Percentiles rank a stretch among this genome's conserved stretches.
These are phyloP conservation scores for Pinus taeda DNA, from an alignment of 75 land plant genomes.

Conservation along the genomic window DNA sequence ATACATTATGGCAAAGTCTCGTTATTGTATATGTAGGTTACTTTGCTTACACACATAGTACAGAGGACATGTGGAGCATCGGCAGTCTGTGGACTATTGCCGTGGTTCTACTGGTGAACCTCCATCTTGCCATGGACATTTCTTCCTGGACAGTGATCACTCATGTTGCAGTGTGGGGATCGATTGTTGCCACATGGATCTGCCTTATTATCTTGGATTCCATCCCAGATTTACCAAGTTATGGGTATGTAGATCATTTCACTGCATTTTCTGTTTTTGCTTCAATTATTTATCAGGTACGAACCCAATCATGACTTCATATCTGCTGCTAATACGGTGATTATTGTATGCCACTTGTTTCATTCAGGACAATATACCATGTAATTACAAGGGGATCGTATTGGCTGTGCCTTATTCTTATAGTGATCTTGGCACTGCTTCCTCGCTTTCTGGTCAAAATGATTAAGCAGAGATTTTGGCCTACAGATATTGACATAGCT, in stretches of 20 bases:
- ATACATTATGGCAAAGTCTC: slow-evolving; percentile 90
- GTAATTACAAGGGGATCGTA: slow-evolving; percentile 39
- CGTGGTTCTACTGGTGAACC: slow-evolving; percentile 74
- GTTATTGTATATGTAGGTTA: slow-evolving; percentile 73
- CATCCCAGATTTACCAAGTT: slow-evolving; percentile 52
- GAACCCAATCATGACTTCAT: too few relatives aligned
- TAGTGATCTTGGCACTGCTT: slow-evolving; percentile 57
- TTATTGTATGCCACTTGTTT: slow-evolving; percentile 4
- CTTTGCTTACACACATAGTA: slow-evolving; percentile 37
- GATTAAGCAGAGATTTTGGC: slow-evolving; percentile 60
- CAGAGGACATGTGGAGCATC: slow-evolving; percentile 78
- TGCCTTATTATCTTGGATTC: slow-evolving; percentile 68
- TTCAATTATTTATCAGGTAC: not conserved
- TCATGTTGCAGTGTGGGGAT: slow-evolving; percentile 77
- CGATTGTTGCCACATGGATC: slow-evolving; percentile 51
- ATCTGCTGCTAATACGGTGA: not conserved
- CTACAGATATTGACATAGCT: slow-evolving; percentile 79
- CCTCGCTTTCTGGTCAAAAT: slow-evolving; percentile 75
- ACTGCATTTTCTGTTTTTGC: slow-evolving; percentile 4
- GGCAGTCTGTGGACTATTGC: slow-evolving; percentile 85
- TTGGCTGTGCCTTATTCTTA: slow-evolving; percentile 72
- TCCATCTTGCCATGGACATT: slow-evolving; percentile 84
- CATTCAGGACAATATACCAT: slow-evolving; percentile 73
- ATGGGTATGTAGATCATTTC: slow-evolving; percentile 49
- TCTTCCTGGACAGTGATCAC: slow-evolving; percentile 60